Conservation (phyloP, 495 filamentous ascomycete species). For the Neurospora sp. region DNA sequence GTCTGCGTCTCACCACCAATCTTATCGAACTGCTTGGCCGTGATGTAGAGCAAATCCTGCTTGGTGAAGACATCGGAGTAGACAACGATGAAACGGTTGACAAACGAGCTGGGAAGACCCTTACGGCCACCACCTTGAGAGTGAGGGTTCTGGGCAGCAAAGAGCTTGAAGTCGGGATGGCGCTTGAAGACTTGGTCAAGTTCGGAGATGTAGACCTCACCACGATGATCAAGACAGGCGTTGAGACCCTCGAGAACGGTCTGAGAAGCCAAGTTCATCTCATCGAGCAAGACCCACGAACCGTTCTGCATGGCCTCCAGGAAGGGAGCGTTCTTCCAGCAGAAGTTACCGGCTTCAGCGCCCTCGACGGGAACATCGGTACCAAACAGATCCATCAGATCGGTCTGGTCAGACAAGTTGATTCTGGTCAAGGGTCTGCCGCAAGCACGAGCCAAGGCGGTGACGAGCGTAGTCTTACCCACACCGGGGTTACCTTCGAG, state of each 20-base stretch:
- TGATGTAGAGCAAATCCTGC: slow-evolving; percentile 74
- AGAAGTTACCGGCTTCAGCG: slow-evolving; percentile 74
- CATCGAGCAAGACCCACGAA: slow-evolving; percentile 91
- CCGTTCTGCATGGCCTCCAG: slow-evolving; percentile 91
- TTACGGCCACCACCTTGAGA: slow-evolving; percentile 95
- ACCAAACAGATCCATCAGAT: slow-evolving; percentile 94
- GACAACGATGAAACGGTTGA: slow-evolving; percentile 95
- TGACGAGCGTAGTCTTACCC: slow-evolving; percentile 89
- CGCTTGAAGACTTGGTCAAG: slow-evolving; percentile 85
- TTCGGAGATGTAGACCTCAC: slow-evolving; percentile 91
- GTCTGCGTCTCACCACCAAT: slow-evolving; percentile 45
- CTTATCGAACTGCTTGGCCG: slow-evolving; percentile 59
- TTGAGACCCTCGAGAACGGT: slow-evolving; percentile 96
- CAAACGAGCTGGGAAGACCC: slow-evolving; percentile 89
- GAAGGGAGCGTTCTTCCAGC: slow-evolving; percentile 93
- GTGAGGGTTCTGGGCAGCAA: slow-evolving; percentile 96
- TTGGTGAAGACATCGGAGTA: slow-evolving; percentile 83
- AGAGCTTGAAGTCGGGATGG: slow-evolving; percentile 81
- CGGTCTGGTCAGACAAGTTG: slow-evolving; percentile 95
- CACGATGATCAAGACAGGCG: slow-evolving; percentile 93
- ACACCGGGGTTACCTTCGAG: slow-evolving; percentile 95
- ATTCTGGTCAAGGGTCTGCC: slow-evolving; percentile 80
- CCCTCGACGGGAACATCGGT: slow-evolving; percentile 94
- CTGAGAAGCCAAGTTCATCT: slow-evolving; percentile 98
- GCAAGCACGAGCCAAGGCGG: slow-evolving; percentile 67